phyloP scores from a whole-genome alignment of 1,284 basidiomycete genomes.

The Melampsora americana region DNA sequence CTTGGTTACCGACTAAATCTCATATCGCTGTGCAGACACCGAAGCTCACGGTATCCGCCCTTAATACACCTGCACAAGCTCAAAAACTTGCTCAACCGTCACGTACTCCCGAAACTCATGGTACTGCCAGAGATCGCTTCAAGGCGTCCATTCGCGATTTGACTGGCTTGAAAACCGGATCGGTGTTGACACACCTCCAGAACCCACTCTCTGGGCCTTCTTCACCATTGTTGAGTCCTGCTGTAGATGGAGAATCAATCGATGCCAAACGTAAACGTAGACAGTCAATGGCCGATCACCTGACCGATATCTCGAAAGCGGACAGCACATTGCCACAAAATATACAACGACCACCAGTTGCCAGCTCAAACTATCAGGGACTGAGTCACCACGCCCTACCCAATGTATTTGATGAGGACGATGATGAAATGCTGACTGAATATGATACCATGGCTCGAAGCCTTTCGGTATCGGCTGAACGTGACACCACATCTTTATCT shows the following conservation, averaged over 20 bases:
- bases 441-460: slow-evolving; percentile 42
- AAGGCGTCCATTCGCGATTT: slow-evolving; percentile 36
- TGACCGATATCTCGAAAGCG: slow-evolving; percentile 34
- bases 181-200: slow-evolving; percentile 39
- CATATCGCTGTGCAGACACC: background rate
- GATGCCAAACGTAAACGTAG: slow-evolving; percentile 31
- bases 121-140: slow-evolving; percentile 42
- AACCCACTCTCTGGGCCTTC: slow-evolving; percentile 39
- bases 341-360: slow-evolving; percentile 38
- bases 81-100: slow-evolving; percentile 1
- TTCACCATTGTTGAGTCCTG: slow-evolving; percentile 25
- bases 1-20: slow-evolving; percentile 20
- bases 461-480: slow-evolving; percentile 21
- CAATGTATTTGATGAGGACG: slow-evolving; percentile 43
- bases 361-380: slow-evolving; percentile 16
- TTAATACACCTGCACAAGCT: background rate
- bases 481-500: slow-evolving; percentile 23
- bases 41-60: background rate
- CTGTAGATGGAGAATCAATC: slow-evolving; percentile 1
- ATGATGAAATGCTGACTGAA: slow-evolving; percentile 20
- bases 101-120: slow-evolving; percentile 26
- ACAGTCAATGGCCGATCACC: slow-evolving; percentile 43
- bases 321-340: slow-evolving; percentile 41
- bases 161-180: slow-evolving; percentile 34
- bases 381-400: slow-evolving; percentile 9